phyloP scores from a whole-genome alignment of 2,329 filamentous ascomycete species.

The Ceratocystis colombiana region DNA sequence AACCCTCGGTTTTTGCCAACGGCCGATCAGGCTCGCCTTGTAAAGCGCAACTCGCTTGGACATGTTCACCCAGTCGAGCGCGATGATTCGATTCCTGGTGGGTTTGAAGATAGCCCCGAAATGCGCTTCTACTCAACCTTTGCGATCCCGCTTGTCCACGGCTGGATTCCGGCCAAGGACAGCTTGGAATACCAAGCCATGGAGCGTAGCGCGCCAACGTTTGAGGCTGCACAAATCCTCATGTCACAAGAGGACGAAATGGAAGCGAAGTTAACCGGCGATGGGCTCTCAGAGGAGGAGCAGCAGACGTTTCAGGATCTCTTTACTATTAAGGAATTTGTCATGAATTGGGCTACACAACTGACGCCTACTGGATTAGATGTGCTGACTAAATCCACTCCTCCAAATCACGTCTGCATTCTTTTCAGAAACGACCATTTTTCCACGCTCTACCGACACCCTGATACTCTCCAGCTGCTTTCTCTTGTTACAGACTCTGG shows the following conservation, averaged over 20 bases:
- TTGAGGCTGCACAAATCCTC: slow-evolving; percentile 84
- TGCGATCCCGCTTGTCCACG: slow-evolving; percentile 77
- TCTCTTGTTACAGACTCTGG: slow-evolving; percentile 88
- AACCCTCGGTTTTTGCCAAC: slow-evolving; percentile 76
- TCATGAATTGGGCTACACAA: slow-evolving; percentile 73
- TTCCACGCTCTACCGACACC: slow-evolving; percentile 83
- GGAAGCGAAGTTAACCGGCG: slow-evolving; percentile 58
- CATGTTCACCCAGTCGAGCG: slow-evolving; percentile 44
- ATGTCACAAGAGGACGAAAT: slow-evolving; percentile 83
- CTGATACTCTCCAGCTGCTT: slow-evolving; percentile 61
- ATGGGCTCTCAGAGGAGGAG: slow-evolving; percentile 59
- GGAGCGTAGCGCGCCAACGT: slow-evolving; percentile 64
- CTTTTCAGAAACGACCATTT: slow-evolving; percentile 97
- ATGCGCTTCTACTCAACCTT: slow-evolving; percentile 90
- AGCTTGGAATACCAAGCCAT: slow-evolving; percentile 62
- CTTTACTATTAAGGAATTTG: slow-evolving; percentile 69
- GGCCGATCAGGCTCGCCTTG: slow-evolving; percentile 38
- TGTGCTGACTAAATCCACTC: slow-evolving; percentile 58
- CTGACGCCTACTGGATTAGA: slow-evolving; percentile 72
- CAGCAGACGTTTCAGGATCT: slow-evolving; percentile 76
- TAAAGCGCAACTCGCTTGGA: slow-evolving; percentile 44
- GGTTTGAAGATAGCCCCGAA: slow-evolving; percentile 77
- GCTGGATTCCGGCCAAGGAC: slow-evolving; percentile 67
- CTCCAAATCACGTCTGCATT: slow-evolving; percentile 74
- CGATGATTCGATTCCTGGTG: slow-evolving; percentile 49